These are phyloP conservation scores for Neopestalotiopsis clavispora DNA, from an alignment of 2,329 filamentous ascomycete species.

Conservation along the genomic window DNA sequence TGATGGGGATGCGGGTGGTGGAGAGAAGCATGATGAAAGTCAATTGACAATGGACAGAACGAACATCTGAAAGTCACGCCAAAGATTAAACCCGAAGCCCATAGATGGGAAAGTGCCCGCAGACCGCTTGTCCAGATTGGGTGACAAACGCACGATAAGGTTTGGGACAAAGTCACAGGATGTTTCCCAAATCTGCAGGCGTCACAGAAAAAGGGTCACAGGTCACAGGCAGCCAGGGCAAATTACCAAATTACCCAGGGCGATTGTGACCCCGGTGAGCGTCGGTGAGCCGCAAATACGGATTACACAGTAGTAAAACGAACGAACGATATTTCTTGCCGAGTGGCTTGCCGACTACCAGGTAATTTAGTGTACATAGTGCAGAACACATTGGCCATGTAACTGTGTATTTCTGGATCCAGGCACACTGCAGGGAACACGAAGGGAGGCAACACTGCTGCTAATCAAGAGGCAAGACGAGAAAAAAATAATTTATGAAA, in stretches of 20 bases:
- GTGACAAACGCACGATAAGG: neutral
- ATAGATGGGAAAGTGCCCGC: constrained; percentile 3
- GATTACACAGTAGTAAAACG: neutral
- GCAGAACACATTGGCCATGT: neutral
- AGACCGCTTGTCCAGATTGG: constrained; percentile 10
- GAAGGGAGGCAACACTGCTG: neutral
- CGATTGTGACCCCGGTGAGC: neutral
- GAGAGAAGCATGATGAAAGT: neutral
- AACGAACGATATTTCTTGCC: neutral
- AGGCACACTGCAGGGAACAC: neutral
- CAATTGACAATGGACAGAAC: neutral
- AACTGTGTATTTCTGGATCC: neutral
- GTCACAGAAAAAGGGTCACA: neutral
- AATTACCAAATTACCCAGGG: neutral
- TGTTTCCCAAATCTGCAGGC: neutral
- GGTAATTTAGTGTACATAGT: neutral
- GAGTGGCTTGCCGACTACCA: neutral
- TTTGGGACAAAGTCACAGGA: neutral
- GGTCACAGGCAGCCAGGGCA: too few relatives aligned
- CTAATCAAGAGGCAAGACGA: neutral
- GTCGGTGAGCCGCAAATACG: neutral
- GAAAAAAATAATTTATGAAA: neutral
- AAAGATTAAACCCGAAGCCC: neutral
- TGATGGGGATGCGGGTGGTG: neutral
- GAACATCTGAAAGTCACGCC: neutral